Base-by-base conservation (phyloP, 1,284 basidiomycete genomes). In the Hemileia vastatrix region DNA sequence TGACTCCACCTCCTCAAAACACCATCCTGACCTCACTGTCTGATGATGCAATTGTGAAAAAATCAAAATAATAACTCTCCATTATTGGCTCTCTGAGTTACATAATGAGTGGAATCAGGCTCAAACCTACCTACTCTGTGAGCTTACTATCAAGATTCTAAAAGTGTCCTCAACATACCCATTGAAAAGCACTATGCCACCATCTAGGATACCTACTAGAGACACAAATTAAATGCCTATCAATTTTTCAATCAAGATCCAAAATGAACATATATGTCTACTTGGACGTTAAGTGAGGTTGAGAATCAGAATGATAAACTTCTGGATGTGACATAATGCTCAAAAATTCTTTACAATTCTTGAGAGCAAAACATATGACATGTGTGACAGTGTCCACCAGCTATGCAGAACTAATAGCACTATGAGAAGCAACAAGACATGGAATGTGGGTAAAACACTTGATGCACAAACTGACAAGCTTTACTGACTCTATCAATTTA, bases 141-240 rank as follows among this genome's bases (percentile, higher is more conserved):
- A 53, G 47, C 21, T 52, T 60, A 6, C 13, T 60, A 1, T 49
- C 57, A 2, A 23, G 57, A 0, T 60, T 45, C 21, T 53, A 49
- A 1, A 47, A 40, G 6, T 1, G 3, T 1, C 54, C 54, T 13
- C 27, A 18, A 2, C 11, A 6, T n/a, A 13, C 8, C 2, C 56
- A 58, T 27, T 58, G 56, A 48, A 47, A 56, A 4, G 54, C 18
- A 0, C 9, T 47, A 3, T 6, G 18, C 9, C n/a, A 18, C 2
- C 4, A 13, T 1, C 15, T 50, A 2, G n/a, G 47, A 1, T 11
- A 32, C n/a, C 32, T 57, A 1, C 19, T 27, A 4, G 23, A 13
- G 5, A 47, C 43, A 8, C 15, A 18, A n/a, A 13, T 31, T 6
- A 2, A n/a, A n/a, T n/a, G n/a, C 47, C 6, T 23, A n/a, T 11